phyloP scores from a whole-genome alignment of 176 grass and related monocot genomes.

The Hyparrhenia diplandra region DNA sequence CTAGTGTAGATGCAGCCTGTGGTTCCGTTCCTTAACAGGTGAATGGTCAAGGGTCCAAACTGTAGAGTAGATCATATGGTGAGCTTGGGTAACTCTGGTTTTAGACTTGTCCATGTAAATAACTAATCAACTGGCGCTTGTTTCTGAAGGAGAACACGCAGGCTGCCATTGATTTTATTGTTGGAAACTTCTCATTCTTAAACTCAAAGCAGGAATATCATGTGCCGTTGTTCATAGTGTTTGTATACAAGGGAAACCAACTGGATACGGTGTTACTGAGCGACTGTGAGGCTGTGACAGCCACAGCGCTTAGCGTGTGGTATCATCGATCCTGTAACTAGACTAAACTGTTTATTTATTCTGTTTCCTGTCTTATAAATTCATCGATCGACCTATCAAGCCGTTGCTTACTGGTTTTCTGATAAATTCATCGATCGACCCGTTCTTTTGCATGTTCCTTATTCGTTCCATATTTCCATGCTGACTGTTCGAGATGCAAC shows the following conservation, averaged over 20 bases:
- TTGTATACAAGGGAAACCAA: constrained; percentile 24
- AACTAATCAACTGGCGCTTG: constrained; percentile 28
- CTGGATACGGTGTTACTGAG: constrained; percentile 5
- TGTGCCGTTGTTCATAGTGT: constrained; percentile 28
- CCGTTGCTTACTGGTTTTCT: neutral
- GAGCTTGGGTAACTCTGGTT: neutral
- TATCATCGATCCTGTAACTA: constrained; percentile 7
- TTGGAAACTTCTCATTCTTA: constrained; percentile 1
- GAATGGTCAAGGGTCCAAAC: constrained; percentile 6
- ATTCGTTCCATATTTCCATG: neutral
- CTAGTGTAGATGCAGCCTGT: constrained; percentile 5
- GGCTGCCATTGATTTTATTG: neutral
- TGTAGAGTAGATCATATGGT: constrained; percentile 6
- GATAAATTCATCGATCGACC: neutral
- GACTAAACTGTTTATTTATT: constrained; percentile 15
- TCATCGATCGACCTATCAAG: neutral
- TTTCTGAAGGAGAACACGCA: neutral
- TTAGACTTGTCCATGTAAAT: constrained; percentile 24
- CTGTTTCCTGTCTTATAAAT: neutral
- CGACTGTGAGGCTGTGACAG: neutral
- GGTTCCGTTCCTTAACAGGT: neutral
- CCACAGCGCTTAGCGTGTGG: neutral
- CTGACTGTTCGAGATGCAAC: neutral
- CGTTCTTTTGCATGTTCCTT: neutral
- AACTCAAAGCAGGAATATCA: constrained; percentile 2